Evolutionary conservation across 768 basidiomycete genomes (phyloP), one percentile per base, ranked within the genome.

Genomic region (Termitomyces sp.): DNA sequence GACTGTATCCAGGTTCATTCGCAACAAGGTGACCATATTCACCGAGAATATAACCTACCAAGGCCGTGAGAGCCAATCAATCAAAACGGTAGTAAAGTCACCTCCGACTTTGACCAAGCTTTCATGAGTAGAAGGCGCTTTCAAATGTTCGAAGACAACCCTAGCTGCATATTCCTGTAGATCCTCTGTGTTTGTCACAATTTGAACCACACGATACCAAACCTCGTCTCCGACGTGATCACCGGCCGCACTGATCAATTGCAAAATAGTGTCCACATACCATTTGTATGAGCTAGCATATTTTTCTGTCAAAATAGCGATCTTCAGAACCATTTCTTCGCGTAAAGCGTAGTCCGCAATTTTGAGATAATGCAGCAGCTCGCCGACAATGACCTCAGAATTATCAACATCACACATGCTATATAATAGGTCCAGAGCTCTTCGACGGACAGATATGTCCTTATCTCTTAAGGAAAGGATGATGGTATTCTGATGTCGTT

Each of bases 371-470:
- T 91, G 85, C 55, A 99, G 76, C 18, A 99, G 80, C 72, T 99
- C 96, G 37, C 90, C 95, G 34, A 99, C 97, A 65, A 98, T 94
- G 60, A 92, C 76, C 69, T 97, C 94, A 5, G 96, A 92, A 72
- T 98, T 99, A 66, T 92, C 89, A n/a, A 88, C 80, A 69, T 99
- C 97, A 71, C 97, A 98, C 97, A 99, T 99, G 74, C 94, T 96
- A 74, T 98, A 98, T 9, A 99, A 80, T 52, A 99, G 79, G 72
- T 99, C 97, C 58, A 99, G 79, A 12, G 94, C 97, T 50, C 97
- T 82, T 55, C 97, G 79, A 34, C 97, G 85, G 46, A 99, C 95
- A 24, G 93, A 95, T 59, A 99, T 97, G 69, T 99, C 97, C 67
- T 95, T 93, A 76, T 99, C 97, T 41, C 95, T 87, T 20, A 99